These are phyloP conservation scores for Calonectria henricotiae DNA, from an alignment of 2,329 filamentous ascomycete genomes.

Conservation along the genomic window DNA sequence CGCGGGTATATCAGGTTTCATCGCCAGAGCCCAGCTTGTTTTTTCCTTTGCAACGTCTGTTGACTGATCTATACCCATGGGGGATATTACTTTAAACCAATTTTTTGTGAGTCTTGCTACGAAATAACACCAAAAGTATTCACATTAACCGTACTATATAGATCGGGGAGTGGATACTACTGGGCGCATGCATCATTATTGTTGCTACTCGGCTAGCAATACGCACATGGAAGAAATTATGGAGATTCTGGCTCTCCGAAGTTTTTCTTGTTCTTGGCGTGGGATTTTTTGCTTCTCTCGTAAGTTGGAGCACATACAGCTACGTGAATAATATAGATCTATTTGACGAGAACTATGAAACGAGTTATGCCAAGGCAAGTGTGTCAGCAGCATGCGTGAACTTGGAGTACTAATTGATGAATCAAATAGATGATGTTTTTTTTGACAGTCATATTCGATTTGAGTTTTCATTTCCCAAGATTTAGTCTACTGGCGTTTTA, in stretches of 20 bases:
- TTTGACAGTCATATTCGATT: background rate
- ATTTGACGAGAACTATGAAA: background rate
- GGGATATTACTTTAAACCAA: background rate
- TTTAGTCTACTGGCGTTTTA: constrained; percentile 1
- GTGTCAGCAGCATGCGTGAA: background rate
- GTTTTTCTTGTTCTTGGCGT: background rate
- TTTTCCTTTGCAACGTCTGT: background rate
- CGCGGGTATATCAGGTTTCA: no score
- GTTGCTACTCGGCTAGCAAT: background rate
- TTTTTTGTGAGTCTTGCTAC: background rate
- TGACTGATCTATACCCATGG: background rate
- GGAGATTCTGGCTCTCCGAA: constrained; percentile 7
- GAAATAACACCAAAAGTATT: background rate
- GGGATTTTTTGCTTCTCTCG: background rate
- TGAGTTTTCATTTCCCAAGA: background rate
- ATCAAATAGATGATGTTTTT: background rate
- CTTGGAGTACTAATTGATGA: background rate
- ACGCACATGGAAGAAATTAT: background rate
- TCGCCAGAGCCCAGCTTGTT: background rate
- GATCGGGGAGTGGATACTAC: background rate
- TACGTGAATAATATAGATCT: no score
- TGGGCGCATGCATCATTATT: background rate
- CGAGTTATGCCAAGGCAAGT: background rate
- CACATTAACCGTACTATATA: background rate
- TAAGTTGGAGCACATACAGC: background rate